These are phyloP conservation scores for Nakazawaea holstii DNA, from an alignment of 805 yeast genomes.

Conservation along the genomic window DNA sequence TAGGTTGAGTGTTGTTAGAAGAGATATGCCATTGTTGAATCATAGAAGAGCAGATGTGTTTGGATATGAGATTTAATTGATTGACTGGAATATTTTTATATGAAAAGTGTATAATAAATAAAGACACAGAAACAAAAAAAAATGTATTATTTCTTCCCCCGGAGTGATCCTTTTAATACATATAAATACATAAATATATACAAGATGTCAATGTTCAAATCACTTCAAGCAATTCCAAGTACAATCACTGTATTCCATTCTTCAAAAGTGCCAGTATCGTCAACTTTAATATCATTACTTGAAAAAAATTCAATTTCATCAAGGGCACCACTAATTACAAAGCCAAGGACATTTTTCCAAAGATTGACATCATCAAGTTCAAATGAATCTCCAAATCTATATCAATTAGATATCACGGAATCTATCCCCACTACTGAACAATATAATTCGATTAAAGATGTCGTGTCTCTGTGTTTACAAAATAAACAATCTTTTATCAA, in stretches of 20 bases:
- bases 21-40: constrained; percentile 69
- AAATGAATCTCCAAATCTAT: not conserved
- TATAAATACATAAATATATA: not conserved
- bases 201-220: constrained; percentile 41
- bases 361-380: not conserved
- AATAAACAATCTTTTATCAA: not conserved
- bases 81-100: not conserved
- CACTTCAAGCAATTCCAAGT: constrained; percentile 40
- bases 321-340: not conserved
- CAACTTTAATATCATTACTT: not conserved
- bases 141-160: too few species aligned
- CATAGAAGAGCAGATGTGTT: constrained; percentile 67
- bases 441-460: not conserved
- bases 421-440: constrained; percentile 8
- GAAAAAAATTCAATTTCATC: not conserved
- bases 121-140: too few species aligned
- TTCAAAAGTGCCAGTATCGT: not conserved
- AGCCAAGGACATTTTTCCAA: constrained; percentile 1
- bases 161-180: not conserved
- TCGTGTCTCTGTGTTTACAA: not conserved
- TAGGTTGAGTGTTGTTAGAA: constrained; percentile 44
- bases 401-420: constrained; percentile 1
- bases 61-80: constrained; percentile 31
- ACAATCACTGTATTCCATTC: constrained; percentile 36
- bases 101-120: not conserved